Evolutionary conservation across 306 rosid species (phyloP), one percentile per base, ranked within the genome.

Genomic region (Clitoria ternatea): DNA sequence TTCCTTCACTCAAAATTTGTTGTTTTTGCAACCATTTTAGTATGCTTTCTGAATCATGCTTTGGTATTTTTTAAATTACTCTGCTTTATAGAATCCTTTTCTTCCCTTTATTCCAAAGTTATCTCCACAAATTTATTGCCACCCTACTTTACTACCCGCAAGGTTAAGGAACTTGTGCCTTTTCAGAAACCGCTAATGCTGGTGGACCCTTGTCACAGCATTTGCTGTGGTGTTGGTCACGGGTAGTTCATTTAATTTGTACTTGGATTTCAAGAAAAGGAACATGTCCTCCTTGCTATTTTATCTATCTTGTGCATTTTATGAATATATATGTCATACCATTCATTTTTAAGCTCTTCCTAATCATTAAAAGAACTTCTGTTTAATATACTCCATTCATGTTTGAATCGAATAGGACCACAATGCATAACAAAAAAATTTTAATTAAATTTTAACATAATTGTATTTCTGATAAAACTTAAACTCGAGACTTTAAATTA

Each of bases 181-280:
- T 27, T 52, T 26, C 26, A 68, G 62, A 79, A 70, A 61, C 33
- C 4, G 7, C 72, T 43, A 75, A 32, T 50, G 18, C 9, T 22
- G 47, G 44, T 72, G 79, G 66, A 11, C 85, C 72, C 60, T 55
- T 12, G 1, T 80, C 61, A 74, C 19, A 50, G 52, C 55, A 50
- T 75, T 74, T 61, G 23, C 39, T 30, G 27, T 57, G 61, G 47
- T 43, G 18, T 61, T 64, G 67, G 53, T 81, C 82, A 81, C 85
- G 85, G 66, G 77, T 43, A 45, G 22, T 53, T 63, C 71, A 36
- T 66, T 52, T 50, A 36, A 37, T 44, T 52, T 6, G 61, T 24
- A 42, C 82, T 15, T 69, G 39, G 32, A 8, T 44, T 42, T 74
- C 55, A 33, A 2, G 4, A 44, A 74, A 22, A 32, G 32, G 68